Evolutionary conservation across 768 basidiomycete species (phyloP), one percentile per base, ranked within the genome.

Genomic region (Sporobolomyces pararoseus): DNA sequence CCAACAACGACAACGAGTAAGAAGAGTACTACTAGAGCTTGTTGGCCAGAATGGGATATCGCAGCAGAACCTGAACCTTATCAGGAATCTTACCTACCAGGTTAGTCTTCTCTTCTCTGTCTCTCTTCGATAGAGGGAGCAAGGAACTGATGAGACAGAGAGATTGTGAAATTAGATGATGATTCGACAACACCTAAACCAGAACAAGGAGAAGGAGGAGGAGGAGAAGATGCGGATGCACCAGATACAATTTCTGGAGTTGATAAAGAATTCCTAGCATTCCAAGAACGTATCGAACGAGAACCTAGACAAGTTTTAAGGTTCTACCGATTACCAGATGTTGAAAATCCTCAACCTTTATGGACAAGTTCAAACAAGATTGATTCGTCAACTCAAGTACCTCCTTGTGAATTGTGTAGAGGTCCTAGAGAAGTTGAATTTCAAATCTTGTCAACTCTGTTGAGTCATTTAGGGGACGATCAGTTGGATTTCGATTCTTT

Each of bases 251-350:
- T 63, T 13, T 60, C 70, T 0, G 65, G 72, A 14, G 74, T 76
- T 35, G 76, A 76, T 34, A 21, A 25, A 19, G 69, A 70, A 7
- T 76, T 76, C 66, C 49, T 76, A 10, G 27, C n/a, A 4, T 76
- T 76, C 63, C 72, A 75, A 53, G 74, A 75, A 23, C 57, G 53
- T 2, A 62, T 76, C 35, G 59, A 72, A 57, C 63, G 71, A 13
- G 66, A 73, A 57, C 76, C 76, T 6, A 62, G 72, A 29, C 76
- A 76, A 61, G 76, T 76, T 29, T 46, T 76, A 0, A 68, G 76
- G 76, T 73, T 73, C 63, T 73, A 73, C 47, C 68, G 72, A 21
- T 34, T 73, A 23, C 72, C 72, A 19, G 68, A 63, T 21, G 31
- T 73, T 37, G 68, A 67, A 7, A 50, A 62, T 4, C 72, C 72